A percentile compares a stretch with the other conserved stretches of the same genome.
Evolutionary conservation across 2,329 filamentous ascomycete species (phyloP).

Genomic region (Aureobasidium mangrovei): DNA sequence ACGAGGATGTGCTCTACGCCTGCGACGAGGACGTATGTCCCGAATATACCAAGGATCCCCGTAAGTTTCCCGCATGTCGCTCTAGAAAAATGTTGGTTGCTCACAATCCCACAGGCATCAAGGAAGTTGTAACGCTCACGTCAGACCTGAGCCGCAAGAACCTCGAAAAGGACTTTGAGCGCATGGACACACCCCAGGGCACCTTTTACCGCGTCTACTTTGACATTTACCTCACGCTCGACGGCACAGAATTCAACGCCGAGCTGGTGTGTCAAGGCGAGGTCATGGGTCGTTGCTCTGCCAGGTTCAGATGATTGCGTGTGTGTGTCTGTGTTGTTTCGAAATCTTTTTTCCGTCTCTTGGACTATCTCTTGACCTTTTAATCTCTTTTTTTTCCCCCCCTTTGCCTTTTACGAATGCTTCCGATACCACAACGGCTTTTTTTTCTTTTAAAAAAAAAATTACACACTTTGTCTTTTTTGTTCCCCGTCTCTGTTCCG

Average conservation of each 20-base stretch:
- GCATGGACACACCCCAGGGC: constrained; percentile 97
- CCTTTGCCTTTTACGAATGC: too few relatives aligned
- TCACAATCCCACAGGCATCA: constrained; percentile 62
- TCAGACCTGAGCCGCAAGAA: constrained; percentile 97
- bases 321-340: too few relatives aligned
- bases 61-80: constrained; percentile 51
- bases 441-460: too few relatives aligned
- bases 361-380: too few relatives aligned
- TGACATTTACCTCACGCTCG: constrained; percentile 77
- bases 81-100: not conserved
- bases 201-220: constrained; percentile 77
- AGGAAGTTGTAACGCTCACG: constrained; percentile 95
- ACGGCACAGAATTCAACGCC: constrained; percentile 95
- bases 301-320: constrained; percentile 59
- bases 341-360: too few relatives aligned
- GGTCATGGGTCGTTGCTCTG: constrained; percentile 94
- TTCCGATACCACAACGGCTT: too few relatives aligned
- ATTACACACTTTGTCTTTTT: too few relatives aligned
- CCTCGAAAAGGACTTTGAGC: constrained; percentile 96
- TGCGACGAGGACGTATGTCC: constrained; percentile 98
- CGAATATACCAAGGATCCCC: constrained; percentile 97
- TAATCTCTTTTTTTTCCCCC: too few relatives aligned
- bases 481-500: too few relatives aligned
- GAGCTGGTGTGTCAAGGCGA: constrained; percentile 98
- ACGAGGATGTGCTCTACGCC: constrained; percentile 95